Percentiles rank a stretch among this genome's conserved stretches.
Conservation (phyloP, 2,329 filamentous ascomycete genomes). For the Alternaria sp. region DNA sequence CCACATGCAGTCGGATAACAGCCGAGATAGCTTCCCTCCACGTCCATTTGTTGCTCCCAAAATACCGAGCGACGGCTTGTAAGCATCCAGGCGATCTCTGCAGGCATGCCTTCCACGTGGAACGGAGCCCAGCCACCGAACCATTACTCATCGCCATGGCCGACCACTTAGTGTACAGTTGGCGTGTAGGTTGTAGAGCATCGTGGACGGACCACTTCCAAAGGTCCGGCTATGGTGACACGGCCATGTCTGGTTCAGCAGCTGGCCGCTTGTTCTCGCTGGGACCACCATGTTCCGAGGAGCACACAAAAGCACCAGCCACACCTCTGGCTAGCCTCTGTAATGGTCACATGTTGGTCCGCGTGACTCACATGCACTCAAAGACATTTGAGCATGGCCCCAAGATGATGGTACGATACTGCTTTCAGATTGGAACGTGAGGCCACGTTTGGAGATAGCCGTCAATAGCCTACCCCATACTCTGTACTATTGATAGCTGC, state of each 20-base stretch:
- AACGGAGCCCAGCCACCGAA: conserved; percentile 14
- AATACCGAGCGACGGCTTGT: conserved; percentile 34
- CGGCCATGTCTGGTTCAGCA: conserved; percentile 13
- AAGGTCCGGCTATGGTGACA: conserved; percentile 6
- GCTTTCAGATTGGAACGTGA: conserved; percentile 35
- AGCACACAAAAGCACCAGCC: conserved; percentile 27
- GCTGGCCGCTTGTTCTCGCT: conserved; percentile 7
- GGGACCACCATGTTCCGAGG: conserved; percentile 4
- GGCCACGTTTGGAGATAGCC: conserved; percentile 14
- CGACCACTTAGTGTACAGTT: conserved; percentile 11
- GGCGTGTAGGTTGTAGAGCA: conserved; percentile 8
- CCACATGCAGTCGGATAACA: conserved; percentile 35
- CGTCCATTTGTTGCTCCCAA: conserved; percentile 20
- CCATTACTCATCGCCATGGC: conserved; percentile 10
- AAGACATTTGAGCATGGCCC: conserved; percentile 9
- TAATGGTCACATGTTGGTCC: conserved; percentile 28
- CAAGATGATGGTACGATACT: not conserved
- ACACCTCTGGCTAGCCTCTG: conserved; percentile 24
- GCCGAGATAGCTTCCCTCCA: conserved; percentile 30
- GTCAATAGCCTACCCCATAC: conserved; percentile 21
- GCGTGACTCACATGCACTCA: conserved; percentile 22
- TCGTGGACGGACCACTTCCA: conserved; percentile 10
- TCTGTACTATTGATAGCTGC: conserved; percentile 24
- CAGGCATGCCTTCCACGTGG: conserved; percentile 20
- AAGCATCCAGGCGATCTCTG: conserved; percentile 16